Conservation (phyloP, 768 basidiomycete species). For the Coprinellus micaceus region DNA sequence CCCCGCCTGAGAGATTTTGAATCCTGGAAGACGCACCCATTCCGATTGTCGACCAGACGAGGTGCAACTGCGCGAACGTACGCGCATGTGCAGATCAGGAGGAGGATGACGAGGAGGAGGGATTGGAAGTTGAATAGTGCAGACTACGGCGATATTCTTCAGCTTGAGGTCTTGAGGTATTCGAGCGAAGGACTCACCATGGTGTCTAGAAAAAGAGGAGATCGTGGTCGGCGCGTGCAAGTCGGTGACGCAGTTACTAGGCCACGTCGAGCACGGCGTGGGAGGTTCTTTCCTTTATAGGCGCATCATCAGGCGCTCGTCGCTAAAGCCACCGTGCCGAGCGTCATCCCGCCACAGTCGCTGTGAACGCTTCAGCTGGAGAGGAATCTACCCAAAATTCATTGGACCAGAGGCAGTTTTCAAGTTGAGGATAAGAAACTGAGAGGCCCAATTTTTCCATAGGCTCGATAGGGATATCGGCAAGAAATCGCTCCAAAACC, state of each 20-base stretch:
- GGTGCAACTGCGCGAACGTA: conserved; percentile 91
- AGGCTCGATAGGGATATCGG: no score
- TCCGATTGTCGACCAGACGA: conserved; percentile 85
- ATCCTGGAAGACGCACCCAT: conserved; percentile 61
- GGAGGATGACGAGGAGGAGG: conserved; percentile 85
- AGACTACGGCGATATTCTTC: conserved; percentile 39
- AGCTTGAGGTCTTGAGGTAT: neutral
- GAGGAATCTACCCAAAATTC: no score
- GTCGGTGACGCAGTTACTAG: neutral
- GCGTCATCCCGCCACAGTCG: no score
- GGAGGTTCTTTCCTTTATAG: no score
- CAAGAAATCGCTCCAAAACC: no score
- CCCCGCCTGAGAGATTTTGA: neutral
- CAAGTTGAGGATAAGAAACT: no score
- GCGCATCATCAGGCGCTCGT: no score
- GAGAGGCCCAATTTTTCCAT: no score
- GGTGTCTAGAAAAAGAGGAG: neutral
- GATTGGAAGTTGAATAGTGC: conserved; percentile 99
- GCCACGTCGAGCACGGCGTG: no score
- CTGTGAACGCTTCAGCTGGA: no score
- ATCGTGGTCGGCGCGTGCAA: neutral
- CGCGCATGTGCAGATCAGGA: conserved; percentile 95
- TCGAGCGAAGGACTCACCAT: conserved; percentile 2
- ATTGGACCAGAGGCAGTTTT: no score
- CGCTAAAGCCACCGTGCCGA: no score